Conservation (phyloP, 1,284 basidiomycete genomes). For the Stereum hirsutum region DNA sequence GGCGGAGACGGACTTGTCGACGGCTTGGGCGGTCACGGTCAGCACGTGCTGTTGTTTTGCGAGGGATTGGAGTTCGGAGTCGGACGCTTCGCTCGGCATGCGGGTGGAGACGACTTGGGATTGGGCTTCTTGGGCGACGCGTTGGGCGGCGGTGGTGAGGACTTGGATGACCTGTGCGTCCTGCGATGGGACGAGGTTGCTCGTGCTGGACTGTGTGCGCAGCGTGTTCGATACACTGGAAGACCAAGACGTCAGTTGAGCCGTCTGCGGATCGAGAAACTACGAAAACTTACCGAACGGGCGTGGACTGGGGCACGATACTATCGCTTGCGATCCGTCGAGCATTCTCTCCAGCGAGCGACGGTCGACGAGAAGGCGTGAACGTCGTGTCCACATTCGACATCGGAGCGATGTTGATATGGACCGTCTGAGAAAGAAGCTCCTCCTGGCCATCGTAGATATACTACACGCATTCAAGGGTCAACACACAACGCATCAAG, state of each 20-base stretch:
- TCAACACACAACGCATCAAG: neutral
- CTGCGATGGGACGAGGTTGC: slow-evolving; percentile 24
- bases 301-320: slow-evolving; percentile 28
- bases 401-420: slow-evolving; percentile 63
- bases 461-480: slow-evolving; percentile 34
- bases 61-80: slow-evolving; percentile 51
- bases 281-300: slow-evolving; percentile 23
- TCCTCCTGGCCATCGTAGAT: slow-evolving; percentile 66
- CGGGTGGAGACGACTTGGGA: slow-evolving; percentile 50
- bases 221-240: neutral
- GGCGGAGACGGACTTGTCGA: slow-evolving; percentile 52
- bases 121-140: slow-evolving; percentile 64
- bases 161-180: slow-evolving; percentile 67
- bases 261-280: neutral
- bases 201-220: slow-evolving; percentile 7
- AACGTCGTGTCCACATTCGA: slow-evolving; percentile 55
- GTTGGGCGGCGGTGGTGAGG: slow-evolving; percentile 62
- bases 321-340: slow-evolving; percentile 59
- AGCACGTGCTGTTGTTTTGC: slow-evolving; percentile 75
- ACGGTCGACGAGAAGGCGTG: slow-evolving; percentile 48
- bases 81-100: slow-evolving; percentile 31
- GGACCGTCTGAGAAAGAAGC: slow-evolving; percentile 53
- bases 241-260: neutral
- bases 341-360: slow-evolving; percentile 42
- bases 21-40: slow-evolving; percentile 66